Base-by-base conservation (phyloP, 306 rosid species). In the Quercus rubra region DNA sequence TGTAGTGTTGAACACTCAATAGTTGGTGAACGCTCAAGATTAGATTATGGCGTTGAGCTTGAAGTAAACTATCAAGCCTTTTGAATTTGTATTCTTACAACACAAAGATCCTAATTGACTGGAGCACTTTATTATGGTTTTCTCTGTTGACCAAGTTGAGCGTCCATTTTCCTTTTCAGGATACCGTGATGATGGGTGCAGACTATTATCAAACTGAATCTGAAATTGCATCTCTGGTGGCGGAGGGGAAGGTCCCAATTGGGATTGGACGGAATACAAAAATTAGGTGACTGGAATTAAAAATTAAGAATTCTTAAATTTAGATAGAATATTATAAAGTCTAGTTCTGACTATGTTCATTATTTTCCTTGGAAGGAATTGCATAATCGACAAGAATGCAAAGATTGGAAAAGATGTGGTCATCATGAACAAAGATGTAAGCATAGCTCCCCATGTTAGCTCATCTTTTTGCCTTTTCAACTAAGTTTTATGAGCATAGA, bases 131-230 rank as follows among this genome's bases (percentile, higher is more conserved):
- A 20, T 30, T 41, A 27, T 11, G 64, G 72, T 27, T 61, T 75
- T 38, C 13, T 83, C 73, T 30, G 35, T 61, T 78, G 55, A 21
- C 64, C 55, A 23, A 23, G 64, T 76, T 33, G 54, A 78, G 35
- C 23, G 77, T 59, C 73, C 46, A 70, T 46, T 46, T 63, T 20
- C 20, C 52, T 77, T 71, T 76, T 20, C 82, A 94, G 99, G 93
- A 90, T 83, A 81, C 99, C 9, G 70, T 94, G 64, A 92, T 94
- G 99, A 87, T 94, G 97, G 99, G 99, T 78, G 99, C 99, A 54
- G 95, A 92, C 87, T 30, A 55, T 64, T 94, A 94, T 89, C 97
- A 94, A 92, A 94, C 99, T 28, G 97, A 94, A 86, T 58, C 95
- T 14, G 99, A 94, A 90, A 94, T 94, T 31, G 95, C 93, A 68